These are phyloP conservation scores for Hypoxylon lenormandii DNA, from an alignment of 495 filamentous ascomycete genomes.

Conservation along the genomic window DNA sequence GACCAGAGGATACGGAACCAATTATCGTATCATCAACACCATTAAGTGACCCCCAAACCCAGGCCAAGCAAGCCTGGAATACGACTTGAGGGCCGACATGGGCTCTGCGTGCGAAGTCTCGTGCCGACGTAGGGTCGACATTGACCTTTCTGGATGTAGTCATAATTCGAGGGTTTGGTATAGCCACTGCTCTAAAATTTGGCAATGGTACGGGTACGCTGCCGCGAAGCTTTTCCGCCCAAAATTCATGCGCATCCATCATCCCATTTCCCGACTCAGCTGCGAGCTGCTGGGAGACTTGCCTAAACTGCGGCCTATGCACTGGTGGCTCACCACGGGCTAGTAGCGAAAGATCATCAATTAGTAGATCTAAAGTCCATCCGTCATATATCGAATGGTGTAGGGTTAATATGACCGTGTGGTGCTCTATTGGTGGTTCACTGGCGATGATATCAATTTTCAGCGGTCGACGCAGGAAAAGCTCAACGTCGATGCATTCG, in stretches of 20 bases:
- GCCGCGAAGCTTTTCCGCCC: constrained; percentile 65
- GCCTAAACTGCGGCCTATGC: constrained; percentile 64
- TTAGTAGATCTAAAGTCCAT: constrained; percentile 80
- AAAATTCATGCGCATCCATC: constrained; percentile 61
- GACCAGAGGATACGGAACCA: constrained; percentile 80
- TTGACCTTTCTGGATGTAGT: constrained; percentile 41
- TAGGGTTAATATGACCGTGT: constrained; percentile 51
- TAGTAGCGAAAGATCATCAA: constrained; percentile 69
- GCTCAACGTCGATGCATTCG: constrained; percentile 35
- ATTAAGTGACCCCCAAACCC: constrained; percentile 71
- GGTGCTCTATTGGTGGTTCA: constrained; percentile 26
- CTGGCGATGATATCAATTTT: constrained; percentile 61
- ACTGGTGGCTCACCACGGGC: constrained; percentile 44
- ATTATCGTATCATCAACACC: constrained; percentile 76
- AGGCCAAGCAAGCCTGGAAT: constrained; percentile 76
- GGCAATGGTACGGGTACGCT: constrained; percentile 58
- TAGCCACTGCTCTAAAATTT: constrained; percentile 49
- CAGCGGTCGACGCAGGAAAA: constrained; percentile 68
- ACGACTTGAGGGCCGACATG: constrained; percentile 67
- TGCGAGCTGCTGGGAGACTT: constrained; percentile 51
- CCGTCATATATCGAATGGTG: constrained; percentile 87
- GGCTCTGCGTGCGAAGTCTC: constrained; percentile 29
- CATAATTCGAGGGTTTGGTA: constrained; percentile 14
- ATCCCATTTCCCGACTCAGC: constrained; percentile 1
- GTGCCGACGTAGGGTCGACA: constrained; percentile 29